Base-by-base conservation (phyloP, 805 yeast species). In the Novakomyces olei region DNA sequence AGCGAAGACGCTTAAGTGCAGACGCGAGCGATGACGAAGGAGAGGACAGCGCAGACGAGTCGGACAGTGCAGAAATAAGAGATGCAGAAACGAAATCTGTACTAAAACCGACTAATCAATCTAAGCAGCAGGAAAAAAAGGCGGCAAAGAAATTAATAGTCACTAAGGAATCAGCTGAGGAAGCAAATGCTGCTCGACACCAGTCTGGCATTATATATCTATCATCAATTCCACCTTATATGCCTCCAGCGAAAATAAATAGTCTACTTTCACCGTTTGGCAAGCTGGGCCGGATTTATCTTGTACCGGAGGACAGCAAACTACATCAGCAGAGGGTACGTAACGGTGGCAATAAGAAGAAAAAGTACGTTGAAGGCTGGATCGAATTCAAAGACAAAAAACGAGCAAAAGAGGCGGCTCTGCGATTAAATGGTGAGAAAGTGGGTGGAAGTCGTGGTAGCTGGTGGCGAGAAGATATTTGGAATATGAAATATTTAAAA, bases 181-280 rank as follows among this genome's bases (percentile, higher is more conserved):
- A 40, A 50, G 16, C 53, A 53, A 19, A 55, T 55, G 30, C 63
- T 66, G 41, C 54, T 72, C 26, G 69, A 8, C 22, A 72, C 35
- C 71, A 66, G 43, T 72, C 93, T 0, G 98, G 98, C 4, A 94
- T 88, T 2, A 73, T 92, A n/a, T 88, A 88, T 44, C 52, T 88
- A 2, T 81, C 95, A 0, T 66, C 73, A 32, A 67, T 88, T 6
- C 98, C 98, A 0, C 98, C 98, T 17, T 88, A 76, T 48, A 88
- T 88, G 98, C 83, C 83, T 49, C 96, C 98, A 1, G 68, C 74
- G 2, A 88, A 81, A 49, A 59, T 88, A 54, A 64, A 92, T 44
- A 88, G 81, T 33, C 65, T 88, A 8, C 57, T 88, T 22, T 52
- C 71, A 3, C 60, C 79, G 39, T 88, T 85, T 54, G 98, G 98